Percentiles rank a stretch among this genome's conserved stretches.
Conservation (phyloP, 768 basidiomycete genomes). For the Agaricus blazei region DNA sequence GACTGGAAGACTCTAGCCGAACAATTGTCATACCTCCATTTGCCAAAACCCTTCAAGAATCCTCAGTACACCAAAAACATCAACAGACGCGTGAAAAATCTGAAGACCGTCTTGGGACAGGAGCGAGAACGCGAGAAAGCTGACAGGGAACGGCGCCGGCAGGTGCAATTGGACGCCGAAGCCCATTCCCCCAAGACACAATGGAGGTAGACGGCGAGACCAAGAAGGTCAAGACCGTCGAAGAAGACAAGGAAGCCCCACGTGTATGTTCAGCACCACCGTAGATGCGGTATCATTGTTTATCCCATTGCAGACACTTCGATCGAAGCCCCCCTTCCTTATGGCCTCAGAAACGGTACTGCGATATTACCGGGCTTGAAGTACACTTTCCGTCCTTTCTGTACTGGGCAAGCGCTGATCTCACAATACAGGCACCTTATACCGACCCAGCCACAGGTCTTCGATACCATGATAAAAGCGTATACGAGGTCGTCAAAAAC, state of each 20-base stretch:
- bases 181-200: slow-evolving; percentile 14
- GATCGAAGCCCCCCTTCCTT: slow-evolving; percentile 81
- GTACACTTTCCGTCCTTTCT: slow-evolving; percentile 26
- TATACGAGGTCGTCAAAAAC: slow-evolving; percentile 78
- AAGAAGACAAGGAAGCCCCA: slow-evolving; percentile 50
- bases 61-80: slow-evolving; percentile 62
- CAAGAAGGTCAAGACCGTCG: not conserved
- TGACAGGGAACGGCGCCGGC: slow-evolving; percentile 55
- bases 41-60: slow-evolving; percentile 76
- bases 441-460: slow-evolving; percentile 78
- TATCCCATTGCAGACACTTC: slow-evolving; percentile 51
- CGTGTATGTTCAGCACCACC: slow-evolving; percentile 42
- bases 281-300: not conserved
- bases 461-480: slow-evolving; percentile 80
- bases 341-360: slow-evolving; percentile 70
- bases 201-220: slow-evolving; percentile 54
- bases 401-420: not conserved
- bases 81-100: slow-evolving; percentile 70
- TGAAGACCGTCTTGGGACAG: slow-evolving; percentile 73
- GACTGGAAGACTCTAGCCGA: slow-evolving; percentile 59
- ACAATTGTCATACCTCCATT: slow-evolving; percentile 67
- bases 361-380: slow-evolving; percentile 85
- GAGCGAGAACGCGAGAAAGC: slow-evolving; percentile 74
- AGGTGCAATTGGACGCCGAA: slow-evolving; percentile 37
- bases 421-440: slow-evolving; percentile 58